Base-by-base conservation (phyloP, 805 yeast species). In the Myxozyma neglecta region DNA sequence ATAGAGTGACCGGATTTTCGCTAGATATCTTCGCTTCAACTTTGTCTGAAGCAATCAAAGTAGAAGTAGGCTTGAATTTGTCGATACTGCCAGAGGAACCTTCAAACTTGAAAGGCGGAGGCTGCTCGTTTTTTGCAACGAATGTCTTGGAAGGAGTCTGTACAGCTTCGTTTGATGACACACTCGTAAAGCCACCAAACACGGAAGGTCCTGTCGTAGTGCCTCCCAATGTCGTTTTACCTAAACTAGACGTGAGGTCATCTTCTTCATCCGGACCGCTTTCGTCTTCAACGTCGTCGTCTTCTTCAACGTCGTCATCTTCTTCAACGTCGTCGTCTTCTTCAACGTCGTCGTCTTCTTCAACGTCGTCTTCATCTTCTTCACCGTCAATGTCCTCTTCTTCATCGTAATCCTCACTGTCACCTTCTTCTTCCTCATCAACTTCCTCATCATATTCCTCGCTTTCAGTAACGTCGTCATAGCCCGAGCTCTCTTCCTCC, bases 291-390 rank as follows among this genome's bases (percentile, higher is more conserved):
- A 20, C 48, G 10, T 48, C 57, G 29, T 47, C 63, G 29, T 56
- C 67, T 3, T 57, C 55, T 16, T 54, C 56, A 13, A n/a, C n/a
- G n/a, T n/a, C n/a, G n/a, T 45, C 47, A 6, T 53, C 62, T 11
- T 50, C 54, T 1, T 35, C 56, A 13, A 51, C 63, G 2, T 43
- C 46, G 20, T 57, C 43, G 14, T 54, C 43, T 49, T 55, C 61
- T 18, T 59, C 47, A 2, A 48, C 53, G 14, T 54, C 59, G 6
- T 43, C 51, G 1, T 45, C 48, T 9, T 47, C 52, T 6, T 60
- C 54, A 13, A 20, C 56, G 14, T 48, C 52, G 14, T 55, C 59
- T 16, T 36, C 46, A 11, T 36, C 56, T 11, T 43, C 57, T 14
- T n/a, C 46, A 4, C 37, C 44, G 7, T 48, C 49, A 14, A 24